phyloP scores from a whole-genome alignment of 1,139 yeast species.

The Candida buenavistaensis region DNA sequence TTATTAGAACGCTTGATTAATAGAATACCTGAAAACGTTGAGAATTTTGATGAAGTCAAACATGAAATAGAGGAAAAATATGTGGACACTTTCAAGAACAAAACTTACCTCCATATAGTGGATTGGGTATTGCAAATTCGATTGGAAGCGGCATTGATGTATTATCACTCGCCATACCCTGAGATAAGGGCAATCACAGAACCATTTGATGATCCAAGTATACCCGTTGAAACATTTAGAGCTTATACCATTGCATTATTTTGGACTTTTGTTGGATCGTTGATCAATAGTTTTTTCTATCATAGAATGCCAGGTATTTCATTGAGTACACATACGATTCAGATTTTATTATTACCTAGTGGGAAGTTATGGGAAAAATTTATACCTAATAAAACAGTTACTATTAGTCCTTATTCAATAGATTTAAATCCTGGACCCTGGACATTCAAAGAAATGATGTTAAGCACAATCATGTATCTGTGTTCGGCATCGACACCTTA shows the following conservation, averaged over 20 bases:
- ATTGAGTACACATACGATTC: conserved; percentile 43
- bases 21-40: conserved; percentile 20
- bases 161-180: conserved; percentile 48
- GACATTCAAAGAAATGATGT: conserved; percentile 69
- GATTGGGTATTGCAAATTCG: conserved; percentile 40
- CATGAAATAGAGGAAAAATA: conserved; percentile 14
- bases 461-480: conserved; percentile 45
- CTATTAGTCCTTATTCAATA: conserved; percentile 21
- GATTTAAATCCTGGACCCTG: conserved; percentile 52
- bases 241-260: conserved; percentile 40
- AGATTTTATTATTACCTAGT: conserved; percentile 40
- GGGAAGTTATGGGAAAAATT: conserved; percentile 42
- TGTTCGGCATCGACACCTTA: conserved; percentile 49
- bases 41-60: conserved; percentile 4
- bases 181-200: conserved; percentile 48
- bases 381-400: conserved; percentile 29
- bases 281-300: conserved; percentile 44
- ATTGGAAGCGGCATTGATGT: conserved; percentile 43
- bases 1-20: conserved; percentile 33
- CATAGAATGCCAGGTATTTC: conserved; percentile 44
- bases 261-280: conserved; percentile 46
- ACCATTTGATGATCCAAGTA: conserved; percentile 40
- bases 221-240: conserved; percentile 43
- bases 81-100: conserved; percentile 21
- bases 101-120: conserved; percentile 27